Conservation (phyloP, 306 rosid genomes). For the Hylodesmum podocarpum region DNA sequence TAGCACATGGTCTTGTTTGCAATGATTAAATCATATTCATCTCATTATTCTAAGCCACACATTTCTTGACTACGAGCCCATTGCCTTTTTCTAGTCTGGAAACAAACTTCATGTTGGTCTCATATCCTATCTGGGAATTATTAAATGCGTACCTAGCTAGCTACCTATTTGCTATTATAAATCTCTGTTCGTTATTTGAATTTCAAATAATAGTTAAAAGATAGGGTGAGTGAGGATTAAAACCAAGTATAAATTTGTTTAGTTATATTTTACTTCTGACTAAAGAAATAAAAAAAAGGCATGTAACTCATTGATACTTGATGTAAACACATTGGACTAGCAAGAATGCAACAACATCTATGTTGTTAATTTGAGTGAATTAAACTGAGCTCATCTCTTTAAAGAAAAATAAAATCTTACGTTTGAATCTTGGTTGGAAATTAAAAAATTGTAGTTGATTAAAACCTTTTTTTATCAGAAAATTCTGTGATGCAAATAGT, state of each 20-base stretch:
- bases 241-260: not conserved
- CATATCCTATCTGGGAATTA: not conserved
- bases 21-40: slow-evolving; percentile 29
- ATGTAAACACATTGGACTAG: not conserved
- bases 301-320: not conserved
- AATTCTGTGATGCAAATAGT: not conserved
- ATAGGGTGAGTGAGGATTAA: not conserved
- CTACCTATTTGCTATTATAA: not conserved
- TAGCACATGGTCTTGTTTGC: slow-evolving; percentile 36
- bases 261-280: not conserved
- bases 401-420: too few species aligned
- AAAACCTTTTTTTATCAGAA: not conserved
- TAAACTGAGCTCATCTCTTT: too few species aligned
- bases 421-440: too few species aligned
- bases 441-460: too few species aligned
- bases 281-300: not conserved
- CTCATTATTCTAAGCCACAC: not conserved
- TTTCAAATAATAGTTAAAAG: not conserved
- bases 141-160: not conserved
- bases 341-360: too few species aligned
- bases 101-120: not conserved
- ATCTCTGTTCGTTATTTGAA: not conserved
- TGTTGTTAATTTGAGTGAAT: too few species aligned
- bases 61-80: not conserved
- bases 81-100: not conserved